Evolutionary conservation across 108 stramenopile genomes (phyloP).

Genomic region (Pseudonitzschia multiseries): DNA sequence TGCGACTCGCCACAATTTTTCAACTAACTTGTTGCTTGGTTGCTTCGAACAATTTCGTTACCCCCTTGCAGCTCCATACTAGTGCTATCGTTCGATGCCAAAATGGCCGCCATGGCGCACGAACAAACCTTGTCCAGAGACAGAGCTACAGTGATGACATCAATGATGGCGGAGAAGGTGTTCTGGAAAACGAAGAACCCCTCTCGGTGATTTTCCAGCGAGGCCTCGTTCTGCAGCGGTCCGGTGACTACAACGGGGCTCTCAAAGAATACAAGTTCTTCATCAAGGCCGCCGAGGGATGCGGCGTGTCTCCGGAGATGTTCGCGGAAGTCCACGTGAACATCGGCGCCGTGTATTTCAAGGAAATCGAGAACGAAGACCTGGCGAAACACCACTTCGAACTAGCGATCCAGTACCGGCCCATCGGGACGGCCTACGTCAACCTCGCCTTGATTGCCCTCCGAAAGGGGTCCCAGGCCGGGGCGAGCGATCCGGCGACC

Average conservation of each 20-base stretch:
- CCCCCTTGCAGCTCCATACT: no score
- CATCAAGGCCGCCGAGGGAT: constrained; percentile 39
- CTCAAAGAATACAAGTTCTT: constrained; percentile 39
- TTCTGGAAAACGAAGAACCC: constrained; percentile 32
- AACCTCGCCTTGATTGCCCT: constrained; percentile 37
- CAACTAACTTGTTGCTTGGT: no score
- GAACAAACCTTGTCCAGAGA: neutral
- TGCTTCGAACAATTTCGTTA: no score
- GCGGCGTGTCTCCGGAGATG: constrained; percentile 19
- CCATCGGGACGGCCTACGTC: constrained; percentile 34
- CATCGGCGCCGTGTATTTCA: constrained; percentile 38
- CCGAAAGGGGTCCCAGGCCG: constrained; percentile 16
- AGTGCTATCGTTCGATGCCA: no score
- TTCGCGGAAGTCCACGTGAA: constrained; percentile 42
- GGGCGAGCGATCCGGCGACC: constrained; percentile 3
- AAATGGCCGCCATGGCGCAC: neutral
- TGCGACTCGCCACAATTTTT: no score
- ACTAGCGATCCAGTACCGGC: constrained; percentile 20
- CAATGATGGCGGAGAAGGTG: neutral
- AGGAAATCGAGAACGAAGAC: constrained; percentile 7
- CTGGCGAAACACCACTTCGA: constrained; percentile 26
- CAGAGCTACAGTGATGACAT: neutral
- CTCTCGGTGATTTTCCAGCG: constrained; percentile 34
- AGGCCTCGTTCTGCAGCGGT: constrained; percentile 39
- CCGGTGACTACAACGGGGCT: constrained; percentile 18